phyloP scores from a whole-genome alignment of 23 red algal species.

The Gracilaria caudata region DNA sequence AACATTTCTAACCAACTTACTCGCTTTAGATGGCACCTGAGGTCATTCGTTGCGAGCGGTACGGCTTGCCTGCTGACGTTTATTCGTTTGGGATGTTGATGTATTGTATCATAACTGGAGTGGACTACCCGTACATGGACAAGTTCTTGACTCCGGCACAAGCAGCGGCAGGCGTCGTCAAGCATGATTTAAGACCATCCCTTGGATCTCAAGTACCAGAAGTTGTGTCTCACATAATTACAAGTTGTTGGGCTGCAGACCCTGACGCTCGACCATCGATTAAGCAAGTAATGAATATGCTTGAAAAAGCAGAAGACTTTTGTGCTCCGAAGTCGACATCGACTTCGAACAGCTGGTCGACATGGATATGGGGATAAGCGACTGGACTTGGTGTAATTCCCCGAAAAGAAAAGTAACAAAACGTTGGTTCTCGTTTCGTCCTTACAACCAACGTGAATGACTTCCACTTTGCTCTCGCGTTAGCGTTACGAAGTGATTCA shows the following conservation, averaged over 20 bases:
- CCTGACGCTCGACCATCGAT: conserved; percentile 40
- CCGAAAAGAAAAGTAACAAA: neutral
- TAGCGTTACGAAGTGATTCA: too few species aligned
- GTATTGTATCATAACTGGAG: conserved; percentile 39
- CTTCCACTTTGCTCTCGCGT: too few species aligned
- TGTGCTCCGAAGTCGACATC: conserved; percentile 3
- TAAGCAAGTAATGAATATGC: conserved; percentile 22
- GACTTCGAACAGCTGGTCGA: neutral
- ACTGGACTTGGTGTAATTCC: neutral
- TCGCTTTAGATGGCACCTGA: conserved; percentile 53
- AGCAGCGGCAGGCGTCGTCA: conserved; percentile 54
- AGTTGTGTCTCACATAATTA: conserved; percentile 30
- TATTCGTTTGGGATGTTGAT: conserved; percentile 61
- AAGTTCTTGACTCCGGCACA: conserved; percentile 59
- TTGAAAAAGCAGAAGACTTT: neutral
- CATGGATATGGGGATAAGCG: conserved; percentile 16
- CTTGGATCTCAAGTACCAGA: conserved; percentile 10
- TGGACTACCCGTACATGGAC: conserved; percentile 54
- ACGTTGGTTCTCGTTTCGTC: too few species aligned
- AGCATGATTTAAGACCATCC: conserved; percentile 30
- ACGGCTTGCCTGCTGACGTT: conserved; percentile 61
- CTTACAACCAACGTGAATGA: neutral
- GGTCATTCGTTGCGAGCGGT: conserved; percentile 59
- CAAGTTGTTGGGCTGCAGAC: conserved; percentile 50
- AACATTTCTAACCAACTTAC: neutral